These are phyloP conservation scores for Apiospora malaysiana DNA, from an alignment of 2,329 filamentous ascomycete genomes.

Conservation along the genomic window DNA sequence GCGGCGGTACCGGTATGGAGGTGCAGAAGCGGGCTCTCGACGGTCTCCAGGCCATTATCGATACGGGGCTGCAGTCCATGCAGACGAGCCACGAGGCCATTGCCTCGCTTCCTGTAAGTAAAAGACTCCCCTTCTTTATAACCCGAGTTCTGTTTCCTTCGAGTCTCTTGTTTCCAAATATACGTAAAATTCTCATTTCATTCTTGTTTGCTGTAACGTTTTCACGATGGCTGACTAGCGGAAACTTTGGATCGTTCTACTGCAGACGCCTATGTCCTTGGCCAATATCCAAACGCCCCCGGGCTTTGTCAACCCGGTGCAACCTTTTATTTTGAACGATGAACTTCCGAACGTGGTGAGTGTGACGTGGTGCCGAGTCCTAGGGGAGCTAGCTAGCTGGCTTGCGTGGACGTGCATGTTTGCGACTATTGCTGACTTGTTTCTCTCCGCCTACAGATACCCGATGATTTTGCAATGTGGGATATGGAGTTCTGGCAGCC, in stretches of 20 bases:
- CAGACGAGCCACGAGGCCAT: constrained; percentile 49
- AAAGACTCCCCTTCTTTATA: neutral
- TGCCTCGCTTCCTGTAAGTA: constrained; percentile 38
- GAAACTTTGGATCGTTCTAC: neutral
- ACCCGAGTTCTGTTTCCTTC: neutral
- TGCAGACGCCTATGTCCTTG: constrained; percentile 27
- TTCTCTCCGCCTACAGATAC: constrained; percentile 26
- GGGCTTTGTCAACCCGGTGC: constrained; percentile 31
- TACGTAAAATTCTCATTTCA: no score
- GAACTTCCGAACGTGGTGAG: constrained; percentile 36
- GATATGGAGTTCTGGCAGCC: constrained; percentile 41
- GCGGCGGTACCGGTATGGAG: constrained; percentile 45
- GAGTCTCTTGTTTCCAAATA: neutral
- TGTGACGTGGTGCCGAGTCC: neutral
- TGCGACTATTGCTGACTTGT: neutral
- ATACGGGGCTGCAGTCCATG: constrained; percentile 51
- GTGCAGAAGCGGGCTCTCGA: constrained; percentile 49
- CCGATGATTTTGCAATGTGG: constrained; percentile 38
- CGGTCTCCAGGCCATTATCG: constrained; percentile 49
- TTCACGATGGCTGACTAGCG: neutral
- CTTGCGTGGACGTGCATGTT: neutral
- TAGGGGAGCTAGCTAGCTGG: neutral
- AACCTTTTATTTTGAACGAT: constrained; percentile 33
- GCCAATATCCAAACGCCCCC: constrained; percentile 30
- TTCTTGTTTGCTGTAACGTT: neutral